Evolutionary conservation across 805 yeast species (phyloP).

Genomic region (Tetrapisispora phaffii): DNA sequence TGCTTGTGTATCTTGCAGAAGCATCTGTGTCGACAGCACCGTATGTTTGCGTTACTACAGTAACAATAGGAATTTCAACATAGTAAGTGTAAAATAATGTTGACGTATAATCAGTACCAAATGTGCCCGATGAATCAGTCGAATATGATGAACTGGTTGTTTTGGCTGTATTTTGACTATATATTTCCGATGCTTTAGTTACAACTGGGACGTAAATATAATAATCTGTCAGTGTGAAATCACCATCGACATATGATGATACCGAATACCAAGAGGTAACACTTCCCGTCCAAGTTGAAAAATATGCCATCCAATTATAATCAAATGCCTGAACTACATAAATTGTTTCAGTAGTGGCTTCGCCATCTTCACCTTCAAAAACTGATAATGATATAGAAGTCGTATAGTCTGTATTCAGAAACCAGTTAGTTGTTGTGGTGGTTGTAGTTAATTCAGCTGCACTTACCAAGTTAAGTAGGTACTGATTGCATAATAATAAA

Average conservation of each 20-base stretch:
- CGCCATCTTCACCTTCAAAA: slow-evolving; percentile 1
- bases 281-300: not conserved
- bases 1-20: not conserved
- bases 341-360: slow-evolving; percentile 1
- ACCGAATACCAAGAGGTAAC: not conserved
- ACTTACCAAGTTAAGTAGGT: not conserved
- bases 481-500: not conserved
- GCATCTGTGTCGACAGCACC: not conserved
- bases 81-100: not conserved
- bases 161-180: not conserved
- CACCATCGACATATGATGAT: not conserved
- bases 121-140: not conserved
- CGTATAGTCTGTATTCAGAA: not conserved
- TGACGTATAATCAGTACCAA: not conserved
- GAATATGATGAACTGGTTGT: slow-evolving; percentile 1
- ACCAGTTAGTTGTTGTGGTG: not conserved
- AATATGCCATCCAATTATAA: not conserved
- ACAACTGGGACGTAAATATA: not conserved
- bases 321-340: not conserved
- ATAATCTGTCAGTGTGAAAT: not conserved
- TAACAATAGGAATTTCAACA: not conserved
- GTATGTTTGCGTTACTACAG: not conserved
- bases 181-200: not conserved
- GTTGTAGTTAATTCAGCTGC: not conserved
- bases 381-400: not conserved